Conservation (phyloP, 805 yeast genomes). For the Lipomyces kockii region DNA sequence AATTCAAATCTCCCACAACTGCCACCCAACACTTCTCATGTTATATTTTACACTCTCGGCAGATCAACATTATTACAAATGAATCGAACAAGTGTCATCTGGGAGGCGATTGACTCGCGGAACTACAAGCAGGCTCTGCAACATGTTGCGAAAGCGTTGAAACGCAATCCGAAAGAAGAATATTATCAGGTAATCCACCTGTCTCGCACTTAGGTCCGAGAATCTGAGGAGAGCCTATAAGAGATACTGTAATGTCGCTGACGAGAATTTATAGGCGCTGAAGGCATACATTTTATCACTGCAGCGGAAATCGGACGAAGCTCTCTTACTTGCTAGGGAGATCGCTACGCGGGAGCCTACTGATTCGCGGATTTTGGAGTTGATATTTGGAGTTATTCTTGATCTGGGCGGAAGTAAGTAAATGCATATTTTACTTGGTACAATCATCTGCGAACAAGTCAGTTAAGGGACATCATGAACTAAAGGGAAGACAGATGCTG, state of each 20-base stretch:
- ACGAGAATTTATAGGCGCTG: conserved; percentile 17
- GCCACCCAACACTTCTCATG: background rate
- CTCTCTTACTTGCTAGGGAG: conserved; percentile 22
- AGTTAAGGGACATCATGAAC: background rate
- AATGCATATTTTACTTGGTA: background rate
- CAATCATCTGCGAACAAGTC: background rate
- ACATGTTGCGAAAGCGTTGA: conserved; percentile 32
- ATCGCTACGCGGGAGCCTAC: conserved; percentile 26
- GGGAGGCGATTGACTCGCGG: conserved; percentile 37
- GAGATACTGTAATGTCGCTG: background rate
- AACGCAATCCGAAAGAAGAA: conserved; percentile 33
- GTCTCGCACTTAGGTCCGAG: too few relatives aligned
- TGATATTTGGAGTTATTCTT: conserved; percentile 29
- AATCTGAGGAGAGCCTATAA: background rate
- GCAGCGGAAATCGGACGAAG: conserved; percentile 30
- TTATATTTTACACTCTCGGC: background rate
- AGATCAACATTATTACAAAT: background rate
- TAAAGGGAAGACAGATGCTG: conserved; percentile 13
- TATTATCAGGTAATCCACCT: conserved; percentile 19
- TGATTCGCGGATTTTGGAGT: conserved; percentile 21
- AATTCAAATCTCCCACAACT: background rate
- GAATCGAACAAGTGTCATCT: conserved; percentile 27
- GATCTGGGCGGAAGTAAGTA: conserved; percentile 30
- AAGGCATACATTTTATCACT: conserved; percentile 32
- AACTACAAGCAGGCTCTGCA: conserved; percentile 34